These are phyloP conservation scores for Acacia confusa DNA, from an alignment of 306 rosid genomes.

Conservation along the genomic window DNA sequence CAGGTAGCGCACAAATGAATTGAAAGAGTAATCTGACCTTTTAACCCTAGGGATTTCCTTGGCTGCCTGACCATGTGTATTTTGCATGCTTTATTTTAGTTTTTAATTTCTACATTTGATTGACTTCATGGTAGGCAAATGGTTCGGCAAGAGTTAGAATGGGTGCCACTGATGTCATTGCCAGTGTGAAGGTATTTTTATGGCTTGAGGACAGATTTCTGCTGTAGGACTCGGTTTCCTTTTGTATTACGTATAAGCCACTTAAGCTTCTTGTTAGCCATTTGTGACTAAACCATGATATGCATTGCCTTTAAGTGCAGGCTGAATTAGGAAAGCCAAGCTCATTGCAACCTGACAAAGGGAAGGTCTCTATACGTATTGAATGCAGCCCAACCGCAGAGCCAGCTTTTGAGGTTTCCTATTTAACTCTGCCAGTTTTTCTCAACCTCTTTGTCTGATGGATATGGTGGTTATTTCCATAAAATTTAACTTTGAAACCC, in stretches of 20 bases:
- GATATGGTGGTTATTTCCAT: slow-evolving; percentile 21
- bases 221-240: background rate
- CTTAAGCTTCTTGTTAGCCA: slow-evolving; percentile 11
- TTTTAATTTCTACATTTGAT: slow-evolving; percentile 14
- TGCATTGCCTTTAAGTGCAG: slow-evolving; percentile 46
- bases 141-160: slow-evolving; percentile 86
- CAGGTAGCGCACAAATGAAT: slow-evolving; percentile 49
- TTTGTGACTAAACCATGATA: slow-evolving; percentile 22
- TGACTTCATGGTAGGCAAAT: slow-evolving; percentile 58
- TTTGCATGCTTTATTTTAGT: background rate
- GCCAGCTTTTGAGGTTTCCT: slow-evolving; percentile 71
- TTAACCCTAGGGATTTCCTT: background rate
- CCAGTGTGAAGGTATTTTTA: slow-evolving; percentile 75
- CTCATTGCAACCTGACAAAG: slow-evolving; percentile 65
- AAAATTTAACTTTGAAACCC: slow-evolving; percentile 3
- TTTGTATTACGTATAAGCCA: background rate
- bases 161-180: slow-evolving; percentile 83
- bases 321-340: slow-evolving; percentile 93
- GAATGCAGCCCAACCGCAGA: slow-evolving; percentile 83
- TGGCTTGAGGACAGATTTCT: background rate
- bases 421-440: slow-evolving; percentile 6
- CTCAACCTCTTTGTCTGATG: background rate
- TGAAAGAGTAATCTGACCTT: background rate
- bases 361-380: slow-evolving; percentile 65
- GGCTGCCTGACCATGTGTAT: background rate